Evolutionary conservation across 2,329 filamentous ascomycete genomes (phyloP).

Genomic region (Microascus cirrosus): DNA sequence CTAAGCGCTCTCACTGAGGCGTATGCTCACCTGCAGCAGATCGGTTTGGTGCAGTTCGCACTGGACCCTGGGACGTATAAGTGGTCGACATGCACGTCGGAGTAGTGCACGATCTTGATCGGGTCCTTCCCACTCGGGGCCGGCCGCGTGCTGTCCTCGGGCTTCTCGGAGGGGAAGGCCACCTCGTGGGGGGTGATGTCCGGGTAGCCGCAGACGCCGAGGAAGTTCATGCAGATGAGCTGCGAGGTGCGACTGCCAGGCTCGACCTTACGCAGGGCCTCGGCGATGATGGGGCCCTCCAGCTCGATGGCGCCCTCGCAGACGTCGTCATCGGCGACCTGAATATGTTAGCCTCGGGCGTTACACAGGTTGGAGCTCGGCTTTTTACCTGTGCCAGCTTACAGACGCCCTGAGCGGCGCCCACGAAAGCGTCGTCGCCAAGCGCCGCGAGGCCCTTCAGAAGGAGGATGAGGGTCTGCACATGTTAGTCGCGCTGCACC

Average conservation of each 20-base stretch:
- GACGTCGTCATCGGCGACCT: slow-evolving; percentile 42
- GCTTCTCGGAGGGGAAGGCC: slow-evolving; percentile 29
- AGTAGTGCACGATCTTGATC: slow-evolving; percentile 46
- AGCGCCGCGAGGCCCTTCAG: slow-evolving; percentile 30
- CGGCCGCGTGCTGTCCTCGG: slow-evolving; percentile 22
- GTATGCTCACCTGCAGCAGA: slow-evolving; percentile 39
- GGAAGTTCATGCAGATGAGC: slow-evolving; percentile 38
- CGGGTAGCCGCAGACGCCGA: slow-evolving; percentile 42
- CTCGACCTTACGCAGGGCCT: slow-evolving; percentile 31
- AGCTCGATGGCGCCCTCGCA: slow-evolving; percentile 38
- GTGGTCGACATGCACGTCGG: slow-evolving; percentile 48
- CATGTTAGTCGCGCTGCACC: neutral
- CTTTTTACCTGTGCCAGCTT: slow-evolving; percentile 19
- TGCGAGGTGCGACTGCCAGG: slow-evolving; percentile 37
- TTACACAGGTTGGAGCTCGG: neutral
- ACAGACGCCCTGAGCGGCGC: slow-evolving; percentile 18
- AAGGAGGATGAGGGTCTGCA: slow-evolving; percentile 20
- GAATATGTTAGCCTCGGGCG: neutral
- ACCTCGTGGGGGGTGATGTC: slow-evolving; percentile 28
- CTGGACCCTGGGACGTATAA: slow-evolving; percentile 41
- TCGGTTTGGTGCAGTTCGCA: slow-evolving; percentile 44
- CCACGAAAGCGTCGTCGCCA: slow-evolving; percentile 28
- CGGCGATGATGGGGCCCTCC: slow-evolving; percentile 42
- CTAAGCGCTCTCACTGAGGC: neutral
- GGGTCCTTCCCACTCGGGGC: slow-evolving; percentile 30